Evolutionary conservation across 2,329 filamentous ascomycete species (phyloP).

Genomic region (Nigrospora sphaerica): DNA sequence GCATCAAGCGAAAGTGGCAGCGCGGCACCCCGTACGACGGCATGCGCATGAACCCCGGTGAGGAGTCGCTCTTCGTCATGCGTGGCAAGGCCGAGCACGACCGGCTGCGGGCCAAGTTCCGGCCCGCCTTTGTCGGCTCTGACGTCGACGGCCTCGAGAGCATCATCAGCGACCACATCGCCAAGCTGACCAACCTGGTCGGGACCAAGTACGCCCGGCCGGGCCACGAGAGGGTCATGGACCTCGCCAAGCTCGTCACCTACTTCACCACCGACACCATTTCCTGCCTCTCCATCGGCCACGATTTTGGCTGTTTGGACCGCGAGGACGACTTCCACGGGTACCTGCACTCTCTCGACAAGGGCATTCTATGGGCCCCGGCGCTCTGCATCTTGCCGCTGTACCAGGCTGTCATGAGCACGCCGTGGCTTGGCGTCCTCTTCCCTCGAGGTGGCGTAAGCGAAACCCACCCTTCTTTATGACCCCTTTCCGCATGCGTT

Average conservation of each 20-base stretch:
- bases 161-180: neutral
- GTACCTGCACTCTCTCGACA: neutral
- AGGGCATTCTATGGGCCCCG: neutral
- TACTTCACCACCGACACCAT: neutral
- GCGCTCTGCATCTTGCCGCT: neutral
- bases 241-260: neutral
- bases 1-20: neutral
- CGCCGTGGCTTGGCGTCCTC: neutral
- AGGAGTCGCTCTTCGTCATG: neutral
- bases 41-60: neutral
- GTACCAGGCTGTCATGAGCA: neutral
- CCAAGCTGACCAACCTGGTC: neutral
- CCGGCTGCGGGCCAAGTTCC: neutral
- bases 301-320: neutral
- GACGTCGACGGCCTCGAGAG: neutral
- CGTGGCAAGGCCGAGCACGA: neutral
- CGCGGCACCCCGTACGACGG: neutral
- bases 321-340: neutral
- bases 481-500: too few species aligned
- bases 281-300: neutral
- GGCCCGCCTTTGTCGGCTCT: neutral
- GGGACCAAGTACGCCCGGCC: neutral
- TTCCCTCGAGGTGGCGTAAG: too few species aligned
- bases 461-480: too few species aligned
- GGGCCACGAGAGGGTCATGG: neutral